A percentile compares a stretch with the other conserved stretches of the same genome.
These are phyloP conservation scores for Dioscorea zingiberensis DNA, from an alignment of 106 monocot genomes.

Conservation along the genomic window DNA sequence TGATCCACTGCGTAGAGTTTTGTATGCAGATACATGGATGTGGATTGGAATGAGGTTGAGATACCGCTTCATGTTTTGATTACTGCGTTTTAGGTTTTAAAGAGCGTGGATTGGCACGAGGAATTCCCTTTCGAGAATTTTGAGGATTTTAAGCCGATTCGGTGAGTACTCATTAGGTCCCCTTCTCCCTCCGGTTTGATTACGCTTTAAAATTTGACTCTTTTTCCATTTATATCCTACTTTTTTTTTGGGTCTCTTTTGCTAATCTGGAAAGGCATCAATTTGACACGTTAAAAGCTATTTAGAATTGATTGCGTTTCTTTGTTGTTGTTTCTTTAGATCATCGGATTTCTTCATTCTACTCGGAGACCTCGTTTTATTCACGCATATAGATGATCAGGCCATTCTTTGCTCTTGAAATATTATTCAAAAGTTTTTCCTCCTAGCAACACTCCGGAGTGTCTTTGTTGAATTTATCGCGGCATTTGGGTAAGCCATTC, in stretches of 20 bases:
- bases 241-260: not conserved
- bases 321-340: constrained; percentile 19
- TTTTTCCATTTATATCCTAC: too few relatives aligned
- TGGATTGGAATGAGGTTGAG: too few relatives aligned
- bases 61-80: too few relatives aligned
- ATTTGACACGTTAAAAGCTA: not conserved
- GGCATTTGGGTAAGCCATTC: constrained; percentile 78
- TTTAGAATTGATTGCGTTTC: not conserved
- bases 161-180: constrained; percentile 43
- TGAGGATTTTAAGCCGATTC: constrained; percentile 81
- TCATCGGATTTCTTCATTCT: constrained; percentile 67
- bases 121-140: constrained; percentile 85
- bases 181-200: not conserved
- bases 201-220: not conserved
- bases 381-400: constrained; percentile 87
- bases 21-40: not conserved
- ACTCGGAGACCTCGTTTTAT: constrained; percentile 86
- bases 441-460: constrained; percentile 70
- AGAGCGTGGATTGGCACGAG: constrained; percentile 92
- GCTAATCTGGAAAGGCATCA: not conserved
- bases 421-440: constrained; percentile 77
- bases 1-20: not conserved
- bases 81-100: constrained; percentile 46
- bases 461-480: constrained; percentile 70
- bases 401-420: constrained; percentile 69